Base-by-base conservation (phyloP, 2,329 filamentous ascomycete species). In the Trichoderma simmonsii region DNA sequence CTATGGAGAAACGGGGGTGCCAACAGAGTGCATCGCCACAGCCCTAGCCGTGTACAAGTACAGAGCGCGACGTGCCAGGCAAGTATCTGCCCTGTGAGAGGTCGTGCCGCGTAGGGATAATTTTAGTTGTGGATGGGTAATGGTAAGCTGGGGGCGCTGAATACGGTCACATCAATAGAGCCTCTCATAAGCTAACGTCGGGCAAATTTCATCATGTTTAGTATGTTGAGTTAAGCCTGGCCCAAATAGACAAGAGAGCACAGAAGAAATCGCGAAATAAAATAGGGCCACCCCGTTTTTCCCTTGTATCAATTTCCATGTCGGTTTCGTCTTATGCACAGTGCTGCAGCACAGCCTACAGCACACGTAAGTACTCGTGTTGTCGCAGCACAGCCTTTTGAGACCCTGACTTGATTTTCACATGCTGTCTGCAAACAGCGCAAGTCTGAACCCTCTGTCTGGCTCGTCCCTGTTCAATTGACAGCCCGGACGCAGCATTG, bases 11-110 rank as follows among this genome's bases (percentile, higher is more conserved):
- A 26, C 9, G 32, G 54, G 56, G 63, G 60, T 51, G 54, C 60
- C 60, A 57, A 43, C 64, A 69, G 28, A 63, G 64, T 26, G 64
- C 63, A 56, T 72, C 63, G 70, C 70, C 70, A 72, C 70, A 72
- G 70, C 63, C 70, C 63, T 62, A 72, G 64, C 39, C 54, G 70
- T 36, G 63, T 68, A 51, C 28, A 54, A 43, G 51, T 67, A 67
- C 64, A 39, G 54, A 39, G 62, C 62, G 62, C 15, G 64, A 24
- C 64, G 64, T 57, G 36, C 34, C 34, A 21, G 24, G 34, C 34
- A 54, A 24, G 48, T 54, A 63, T 34, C 34, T 26, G 34, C 34
- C 14, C 32, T 26, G 34, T 63, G 34, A 63, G 60, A 63, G 24
- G 62, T 51, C 11, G 62, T 32, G 24, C 6, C 8, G 11, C 48